Evolutionary conservation across 169 alveolate species (phyloP), one percentile per base, ranked within the genome.

Genomic region (Cryptosporidium sp.): DNA sequence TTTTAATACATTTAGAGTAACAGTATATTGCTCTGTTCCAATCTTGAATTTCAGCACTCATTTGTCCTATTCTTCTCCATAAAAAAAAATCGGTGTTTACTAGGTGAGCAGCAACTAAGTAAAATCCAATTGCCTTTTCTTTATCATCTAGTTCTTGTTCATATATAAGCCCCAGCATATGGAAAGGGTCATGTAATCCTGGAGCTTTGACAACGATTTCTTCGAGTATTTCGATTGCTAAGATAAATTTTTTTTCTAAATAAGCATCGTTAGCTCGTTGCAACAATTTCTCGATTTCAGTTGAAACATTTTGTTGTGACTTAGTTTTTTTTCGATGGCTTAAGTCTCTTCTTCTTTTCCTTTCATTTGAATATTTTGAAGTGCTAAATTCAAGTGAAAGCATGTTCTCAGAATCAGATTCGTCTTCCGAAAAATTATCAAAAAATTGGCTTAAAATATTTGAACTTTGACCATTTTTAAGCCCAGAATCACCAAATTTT

Each of bases 101-200:
- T 58, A 95, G 87, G 70, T 95, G 97, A 2, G 97, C 97, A 58
- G 97, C 97, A 48, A 95, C 93, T 67, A 95, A 85, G 85, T 94
- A 95, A 91, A 95, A 95, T 37, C 95, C 94, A 16, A 94, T 93
- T 1, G 97, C 97, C 62, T 94, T 95, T 42, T 85, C 95, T 33
- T 92, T 85, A 69, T 94, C 96, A 26, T 93, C 93, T 61, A 84
- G 92, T 70, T 95, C 97, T 45, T 94, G 94, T 62, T 95, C 96
- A 91, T 95, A 94, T 62, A 95, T 95, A n/a, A 95, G 92, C 3
- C 97, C 97, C 33, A 95, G 86, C 91, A 95, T 93, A 62, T 95
- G 97, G 91, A 94, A 95, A 44, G 97, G 97, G 85, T 95, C 97
- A 31, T 95, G 97, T 26, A 94, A 61, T 18, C 95, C 95, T 18